Conservation (phyloP, 352 stramenopile species). For the Aphanomyces euteiches region DNA sequence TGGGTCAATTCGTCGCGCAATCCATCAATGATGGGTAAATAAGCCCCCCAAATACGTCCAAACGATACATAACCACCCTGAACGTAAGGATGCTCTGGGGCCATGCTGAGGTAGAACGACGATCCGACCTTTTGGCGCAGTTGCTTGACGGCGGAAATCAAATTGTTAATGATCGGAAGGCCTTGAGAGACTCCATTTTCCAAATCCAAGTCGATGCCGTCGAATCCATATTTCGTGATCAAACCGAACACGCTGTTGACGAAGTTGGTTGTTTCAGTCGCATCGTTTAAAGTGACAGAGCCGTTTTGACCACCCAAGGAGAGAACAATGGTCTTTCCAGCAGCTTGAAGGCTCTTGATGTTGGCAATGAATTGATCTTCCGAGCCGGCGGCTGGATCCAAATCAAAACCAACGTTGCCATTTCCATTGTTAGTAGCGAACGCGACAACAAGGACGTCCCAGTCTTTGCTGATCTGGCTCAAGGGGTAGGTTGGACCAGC, state of each 20-base stretch:
- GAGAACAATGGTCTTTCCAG: slow-evolving; percentile 22
- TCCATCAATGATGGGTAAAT: slow-evolving; percentile 28
- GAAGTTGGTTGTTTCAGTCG: slow-evolving; percentile 5
- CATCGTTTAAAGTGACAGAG: slow-evolving; percentile 2
- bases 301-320: slow-evolving; percentile 25
- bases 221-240: slow-evolving; percentile 23
- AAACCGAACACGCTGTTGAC: slow-evolving; percentile 6
- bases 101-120: slow-evolving; percentile 27
- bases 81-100: slow-evolving; percentile 28
- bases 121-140: slow-evolving; percentile 9
- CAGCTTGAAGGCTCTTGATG: slow-evolving; percentile 13
- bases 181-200: slow-evolving; percentile 22
- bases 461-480: slow-evolving; percentile 15
- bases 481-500: slow-evolving; percentile 20
- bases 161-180: slow-evolving; percentile 27
- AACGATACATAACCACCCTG: slow-evolving; percentile 19
- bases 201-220: slow-evolving; percentile 27
- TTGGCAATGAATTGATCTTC: slow-evolving; percentile 23
- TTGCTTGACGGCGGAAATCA: slow-evolving; percentile 25
- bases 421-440: slow-evolving; percentile 18
- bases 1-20: slow-evolving; percentile 20
- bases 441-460: slow-evolving; percentile 26
- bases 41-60: slow-evolving; percentile 25
- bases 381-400: slow-evolving; percentile 13
- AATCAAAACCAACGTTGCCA: slow-evolving; percentile 8